Evolutionary conservation across 2,329 filamentous ascomycete genomes (phyloP).

Genomic region (Dactylellina cionopaga): DNA sequence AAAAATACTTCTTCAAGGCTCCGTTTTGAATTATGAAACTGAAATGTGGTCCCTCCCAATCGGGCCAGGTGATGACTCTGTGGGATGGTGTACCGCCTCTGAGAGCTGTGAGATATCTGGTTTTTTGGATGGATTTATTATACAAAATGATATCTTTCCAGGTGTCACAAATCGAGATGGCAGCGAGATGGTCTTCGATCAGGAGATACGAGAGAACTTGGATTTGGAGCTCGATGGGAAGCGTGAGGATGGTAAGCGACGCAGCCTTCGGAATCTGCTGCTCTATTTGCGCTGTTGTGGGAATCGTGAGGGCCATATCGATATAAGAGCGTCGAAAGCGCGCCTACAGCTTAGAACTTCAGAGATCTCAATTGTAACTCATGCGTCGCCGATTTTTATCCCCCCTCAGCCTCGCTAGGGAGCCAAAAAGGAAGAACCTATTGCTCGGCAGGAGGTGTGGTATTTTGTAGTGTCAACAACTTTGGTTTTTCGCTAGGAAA

Average conservation of each 20-base stretch:
- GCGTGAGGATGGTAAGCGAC: neutral
- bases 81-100: neutral
- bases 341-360: neutral
- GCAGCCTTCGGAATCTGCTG: neutral
- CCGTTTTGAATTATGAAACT: slow-evolving; percentile 17
- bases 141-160: slow-evolving; percentile 17
- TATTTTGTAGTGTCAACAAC: neutral
- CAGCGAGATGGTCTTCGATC: slow-evolving; percentile 13
- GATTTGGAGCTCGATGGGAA: slow-evolving; percentile 13
- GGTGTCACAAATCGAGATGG: neutral
- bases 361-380: too few species aligned
- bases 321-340: neutral
- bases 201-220: slow-evolving; percentile 10
- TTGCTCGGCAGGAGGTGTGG: too few species aligned
- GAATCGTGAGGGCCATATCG: neutral
- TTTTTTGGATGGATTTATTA: neutral
- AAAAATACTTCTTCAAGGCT: neutral
- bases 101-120: neutral
- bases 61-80: neutral
- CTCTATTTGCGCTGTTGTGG: neutral
- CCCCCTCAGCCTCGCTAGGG: too few species aligned
- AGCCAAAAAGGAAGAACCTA: too few species aligned
- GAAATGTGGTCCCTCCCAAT: neutral
- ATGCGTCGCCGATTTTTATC: too few species aligned
- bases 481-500: too few species aligned